Evolutionary conservation across 768 basidiomycete species (phyloP).

Genomic region (Holtermannia corniformis): DNA sequence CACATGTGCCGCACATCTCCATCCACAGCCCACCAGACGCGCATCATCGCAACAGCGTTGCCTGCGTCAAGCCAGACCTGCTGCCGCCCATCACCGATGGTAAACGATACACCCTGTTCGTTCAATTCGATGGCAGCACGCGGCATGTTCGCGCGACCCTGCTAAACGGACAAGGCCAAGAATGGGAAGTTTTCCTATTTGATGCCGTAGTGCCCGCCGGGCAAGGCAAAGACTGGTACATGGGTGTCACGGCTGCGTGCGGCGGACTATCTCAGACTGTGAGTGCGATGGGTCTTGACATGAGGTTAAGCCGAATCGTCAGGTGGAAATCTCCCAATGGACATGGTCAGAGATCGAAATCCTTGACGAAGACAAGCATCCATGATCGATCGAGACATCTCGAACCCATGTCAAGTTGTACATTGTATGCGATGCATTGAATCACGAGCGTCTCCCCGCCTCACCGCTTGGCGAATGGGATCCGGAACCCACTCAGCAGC

Average conservation of each 20-base stretch:
- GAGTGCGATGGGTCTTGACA: conserved; percentile 1
- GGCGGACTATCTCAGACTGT: conserved; percentile 34
- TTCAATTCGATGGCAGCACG: conserved; percentile 12
- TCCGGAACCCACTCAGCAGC: conserved; percentile 79
- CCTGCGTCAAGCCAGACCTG: conserved; percentile 19
- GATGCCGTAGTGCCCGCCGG: conserved; percentile 3
- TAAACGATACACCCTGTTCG: conserved; percentile 12
- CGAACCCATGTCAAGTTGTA: no score
- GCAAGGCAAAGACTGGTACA: conserved; percentile 12
- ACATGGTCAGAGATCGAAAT: background rate
- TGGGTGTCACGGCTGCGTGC: conserved; percentile 32
- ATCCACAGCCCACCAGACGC: conserved; percentile 37
- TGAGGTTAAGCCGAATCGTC: background rate
- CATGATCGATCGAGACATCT: background rate
- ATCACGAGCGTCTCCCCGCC: no score
- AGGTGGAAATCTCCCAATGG: conserved; percentile 23
- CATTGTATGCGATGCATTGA: no score
- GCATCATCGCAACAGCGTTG: conserved; percentile 34
- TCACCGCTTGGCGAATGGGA: conserved; percentile 61
- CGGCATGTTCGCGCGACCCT: conserved; percentile 11
- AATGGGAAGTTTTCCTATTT: conserved; percentile 8
- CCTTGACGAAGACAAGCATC: background rate
- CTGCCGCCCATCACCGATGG: conserved; percentile 35
- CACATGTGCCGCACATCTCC: conserved; percentile 39
- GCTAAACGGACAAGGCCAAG: conserved; percentile 1